phyloP scores from a whole-genome alignment of 352 stramenopile genomes.

The Phytophthora constricta region DNA sequence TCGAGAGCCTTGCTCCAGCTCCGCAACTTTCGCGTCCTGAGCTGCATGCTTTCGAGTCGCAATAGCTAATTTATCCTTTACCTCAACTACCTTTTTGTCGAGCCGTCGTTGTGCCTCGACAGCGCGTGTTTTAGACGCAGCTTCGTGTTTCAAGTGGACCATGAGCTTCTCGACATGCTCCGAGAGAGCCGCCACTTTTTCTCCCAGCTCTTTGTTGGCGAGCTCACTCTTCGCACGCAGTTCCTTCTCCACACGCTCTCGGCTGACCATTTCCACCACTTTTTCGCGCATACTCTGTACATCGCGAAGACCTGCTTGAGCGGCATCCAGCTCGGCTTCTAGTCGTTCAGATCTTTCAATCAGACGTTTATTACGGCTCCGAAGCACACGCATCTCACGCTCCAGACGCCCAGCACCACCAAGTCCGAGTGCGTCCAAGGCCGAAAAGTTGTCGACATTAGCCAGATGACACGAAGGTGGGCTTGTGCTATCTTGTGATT shows the following conservation, averaged over 20 bases:
- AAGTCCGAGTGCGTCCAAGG: constrained; percentile 57
- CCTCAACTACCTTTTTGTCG: constrained; percentile 84
- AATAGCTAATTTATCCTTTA: constrained; percentile 57
- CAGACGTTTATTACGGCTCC: constrained; percentile 78
- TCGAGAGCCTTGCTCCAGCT: constrained; percentile 93
- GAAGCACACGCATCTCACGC: constrained; percentile 69
- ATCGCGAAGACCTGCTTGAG: constrained; percentile 55
- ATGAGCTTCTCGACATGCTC: constrained; percentile 98
- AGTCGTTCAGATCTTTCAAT: constrained; percentile 55
- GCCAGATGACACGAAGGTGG: constrained; percentile 45
- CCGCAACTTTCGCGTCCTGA: constrained; percentile 89
- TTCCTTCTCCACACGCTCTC: constrained; percentile 89
- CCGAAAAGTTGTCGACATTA: constrained; percentile 71
- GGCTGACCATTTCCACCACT: constrained; percentile 76
- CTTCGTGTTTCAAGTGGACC: constrained; percentile 96
- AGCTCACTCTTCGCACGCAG: constrained; percentile 72
- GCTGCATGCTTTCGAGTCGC: constrained; percentile 83
- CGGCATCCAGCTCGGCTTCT: constrained; percentile 59
- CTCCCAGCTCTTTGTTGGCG: constrained; percentile 65
- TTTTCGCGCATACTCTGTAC: constrained; percentile 79
- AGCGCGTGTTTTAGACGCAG: constrained; percentile 90
- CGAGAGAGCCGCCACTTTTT: constrained; percentile 92
- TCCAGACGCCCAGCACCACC: constrained; percentile 67
- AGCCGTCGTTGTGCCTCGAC: constrained; percentile 74
- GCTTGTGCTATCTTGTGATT: constrained; percentile 18